phyloP scores from a whole-genome alignment of 2,329 filamentous ascomycete genomes.

The Botrytis fabae region DNA sequence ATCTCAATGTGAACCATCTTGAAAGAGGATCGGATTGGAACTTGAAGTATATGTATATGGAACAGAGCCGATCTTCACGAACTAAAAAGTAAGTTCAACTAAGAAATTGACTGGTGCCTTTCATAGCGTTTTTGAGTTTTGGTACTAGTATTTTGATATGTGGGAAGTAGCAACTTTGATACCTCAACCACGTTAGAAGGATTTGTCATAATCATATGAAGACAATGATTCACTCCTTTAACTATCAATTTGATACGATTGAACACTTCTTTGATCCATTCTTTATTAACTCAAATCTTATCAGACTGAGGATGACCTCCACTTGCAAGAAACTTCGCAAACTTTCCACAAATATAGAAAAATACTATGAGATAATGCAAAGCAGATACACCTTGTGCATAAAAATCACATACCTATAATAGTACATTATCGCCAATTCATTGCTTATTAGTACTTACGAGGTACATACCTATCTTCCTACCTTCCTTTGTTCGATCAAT shows the following conservation, averaged over 20 bases:
- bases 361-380: conserved; percentile 1
- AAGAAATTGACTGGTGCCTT: background rate
- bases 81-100: conserved; percentile 10
- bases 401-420: conserved; percentile 1
- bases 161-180: conserved; percentile 15
- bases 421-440: background rate
- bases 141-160: conserved; percentile 9
- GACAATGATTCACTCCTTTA: background rate
- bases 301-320: background rate
- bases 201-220: conserved; percentile 7
- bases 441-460: conserved; percentile 9
- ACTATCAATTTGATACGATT: background rate
- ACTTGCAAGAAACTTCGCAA: conserved; percentile 15
- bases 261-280: background rate
- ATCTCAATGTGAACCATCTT: background rate
- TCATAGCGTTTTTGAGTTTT: conserved; percentile 11
- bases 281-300: background rate
- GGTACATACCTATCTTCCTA: conserved; percentile 2
- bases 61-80: background rate
- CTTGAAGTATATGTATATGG: background rate
- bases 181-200: conserved; percentile 10
- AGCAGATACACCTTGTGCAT: conserved; percentile 12
- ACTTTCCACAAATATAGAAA: conserved; percentile 1
- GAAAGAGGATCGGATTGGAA: background rate
- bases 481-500: conserved; percentile 10